phyloP scores from a whole-genome alignment of 805 yeast genomes.

The Candida vaughaniae region DNA sequence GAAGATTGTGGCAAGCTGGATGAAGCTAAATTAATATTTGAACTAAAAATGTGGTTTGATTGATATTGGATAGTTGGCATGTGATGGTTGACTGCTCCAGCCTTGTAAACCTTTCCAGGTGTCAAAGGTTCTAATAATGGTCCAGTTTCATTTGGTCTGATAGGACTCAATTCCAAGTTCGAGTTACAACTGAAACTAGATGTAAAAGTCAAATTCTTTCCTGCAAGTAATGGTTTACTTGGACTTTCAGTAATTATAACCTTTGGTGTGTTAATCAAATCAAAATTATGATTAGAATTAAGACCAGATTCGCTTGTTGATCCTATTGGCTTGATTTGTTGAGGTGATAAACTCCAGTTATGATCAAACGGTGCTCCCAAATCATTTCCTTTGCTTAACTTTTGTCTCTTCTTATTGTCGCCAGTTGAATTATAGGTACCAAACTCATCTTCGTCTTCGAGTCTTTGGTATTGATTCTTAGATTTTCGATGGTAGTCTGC shows the following conservation, averaged over 20 bases:
- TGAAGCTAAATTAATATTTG: slow-evolving; percentile 5
- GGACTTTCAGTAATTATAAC: slow-evolving; percentile 35
- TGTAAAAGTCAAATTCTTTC: slow-evolving; percentile 50
- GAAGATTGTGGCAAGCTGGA: neutral
- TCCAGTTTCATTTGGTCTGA: slow-evolving; percentile 58
- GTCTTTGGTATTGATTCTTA: neutral
- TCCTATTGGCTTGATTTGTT: slow-evolving; percentile 1
- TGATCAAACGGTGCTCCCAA: slow-evolving; percentile 12
- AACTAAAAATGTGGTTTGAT: slow-evolving; percentile 3
- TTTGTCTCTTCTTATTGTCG: slow-evolving; percentile 1
- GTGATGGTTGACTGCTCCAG: slow-evolving; percentile 16
- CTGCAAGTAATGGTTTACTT: slow-evolving; percentile 38
- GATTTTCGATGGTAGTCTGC: slow-evolving; percentile 15
- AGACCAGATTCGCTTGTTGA: too few relatives aligned
- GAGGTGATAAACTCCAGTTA: slow-evolving; percentile 8
- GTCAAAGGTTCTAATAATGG: slow-evolving; percentile 66
- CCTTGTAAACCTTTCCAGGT: slow-evolving; percentile 36
- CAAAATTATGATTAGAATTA: slow-evolving; percentile 1
- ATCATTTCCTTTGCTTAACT: neutral
- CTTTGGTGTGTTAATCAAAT: slow-evolving; percentile 19
- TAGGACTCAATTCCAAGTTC: slow-evolving; percentile 62
- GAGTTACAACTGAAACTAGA: slow-evolving; percentile 68
- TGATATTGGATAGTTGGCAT: slow-evolving; percentile 11
- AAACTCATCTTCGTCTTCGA: neutral
- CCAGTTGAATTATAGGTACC: too few relatives aligned